These are phyloP conservation scores for Fraxinus platypoda DNA, from an alignment of 305 asterid genomes.

Conservation along the genomic window DNA sequence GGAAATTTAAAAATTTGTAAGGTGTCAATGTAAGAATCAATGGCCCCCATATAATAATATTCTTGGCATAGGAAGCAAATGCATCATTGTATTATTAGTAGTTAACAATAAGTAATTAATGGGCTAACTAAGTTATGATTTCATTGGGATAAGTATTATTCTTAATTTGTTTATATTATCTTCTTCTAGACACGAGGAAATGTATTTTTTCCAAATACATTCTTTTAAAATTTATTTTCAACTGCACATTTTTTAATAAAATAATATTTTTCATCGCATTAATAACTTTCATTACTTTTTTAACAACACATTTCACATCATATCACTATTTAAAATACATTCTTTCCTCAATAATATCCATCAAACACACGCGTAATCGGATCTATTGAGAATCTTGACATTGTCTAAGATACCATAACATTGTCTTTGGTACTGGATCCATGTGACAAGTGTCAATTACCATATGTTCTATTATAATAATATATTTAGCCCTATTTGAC, in stretches of 20 bases:
- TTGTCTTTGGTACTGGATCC: background rate
- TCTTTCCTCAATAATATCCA: too few species aligned
- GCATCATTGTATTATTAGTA: conserved; percentile 10
- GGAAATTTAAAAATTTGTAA: background rate
- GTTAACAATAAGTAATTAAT: background rate
- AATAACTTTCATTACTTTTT: too few species aligned
- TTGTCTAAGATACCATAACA: conserved; percentile 28
- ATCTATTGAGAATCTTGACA: conserved; percentile 39
- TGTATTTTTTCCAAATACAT: too few species aligned
- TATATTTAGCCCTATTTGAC: too few species aligned
- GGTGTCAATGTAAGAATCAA: conserved; percentile 15
- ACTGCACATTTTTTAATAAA: too few species aligned
- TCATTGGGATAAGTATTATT: conserved; percentile 42
- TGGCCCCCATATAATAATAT: conserved; percentile 30
- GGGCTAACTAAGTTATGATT: background rate
- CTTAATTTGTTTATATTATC: conserved; percentile 36
- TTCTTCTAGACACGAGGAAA: conserved; percentile 17
- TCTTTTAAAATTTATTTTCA: too few species aligned
- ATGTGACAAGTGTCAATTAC: background rate
- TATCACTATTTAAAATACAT: too few species aligned
- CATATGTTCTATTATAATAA: background rate
- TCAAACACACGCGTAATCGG: too few species aligned
- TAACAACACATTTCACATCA: too few species aligned
- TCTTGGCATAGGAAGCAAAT: conserved; percentile 35
- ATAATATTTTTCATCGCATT: too few species aligned